Conservation (phyloP, 495 filamentous ascomycete genomes). For the Parmelia sp. region DNA sequence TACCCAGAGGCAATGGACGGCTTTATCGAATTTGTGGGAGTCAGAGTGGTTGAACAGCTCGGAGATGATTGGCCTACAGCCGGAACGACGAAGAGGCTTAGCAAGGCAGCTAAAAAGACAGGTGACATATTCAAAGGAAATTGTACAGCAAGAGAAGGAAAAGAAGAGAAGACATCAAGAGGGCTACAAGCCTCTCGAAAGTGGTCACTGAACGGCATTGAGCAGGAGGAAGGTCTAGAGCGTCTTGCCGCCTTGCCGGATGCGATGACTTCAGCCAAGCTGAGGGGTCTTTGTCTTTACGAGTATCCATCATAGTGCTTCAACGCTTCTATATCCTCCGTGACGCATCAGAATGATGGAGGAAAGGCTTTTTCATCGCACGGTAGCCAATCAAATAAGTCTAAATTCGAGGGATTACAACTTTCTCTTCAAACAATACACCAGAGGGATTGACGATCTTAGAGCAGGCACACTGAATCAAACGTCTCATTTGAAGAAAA, state of each 20-base stretch:
- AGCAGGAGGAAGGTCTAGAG: not conserved
- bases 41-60: constrained; percentile 25
- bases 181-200: not conserved
- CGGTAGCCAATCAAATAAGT: not conserved
- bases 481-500: not conserved
- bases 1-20: constrained; percentile 55
- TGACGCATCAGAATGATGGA: too few species aligned
- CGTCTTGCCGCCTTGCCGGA: constrained; percentile 5
- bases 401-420: too few species aligned
- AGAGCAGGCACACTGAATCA: not conserved
- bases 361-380: not conserved
- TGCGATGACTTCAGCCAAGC: constrained; percentile 1
- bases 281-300: not conserved
- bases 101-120: constrained; percentile 5
- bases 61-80: constrained; percentile 19
- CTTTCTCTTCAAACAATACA: too few species aligned
- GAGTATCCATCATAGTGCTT: too few species aligned
- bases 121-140: constrained; percentile 5
- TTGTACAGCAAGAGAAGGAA: not conserved
- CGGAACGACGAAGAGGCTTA: not conserved
- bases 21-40: constrained; percentile 27
- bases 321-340: too few species aligned
- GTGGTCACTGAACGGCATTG: not conserved
- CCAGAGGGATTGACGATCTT: too few species aligned
- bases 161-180: not conserved